A percentile compares a stretch with the other conserved stretches of the same genome.
Conservation (phyloP, 1,284 basidiomycete species). For the Leccinum pachyderme region DNA sequence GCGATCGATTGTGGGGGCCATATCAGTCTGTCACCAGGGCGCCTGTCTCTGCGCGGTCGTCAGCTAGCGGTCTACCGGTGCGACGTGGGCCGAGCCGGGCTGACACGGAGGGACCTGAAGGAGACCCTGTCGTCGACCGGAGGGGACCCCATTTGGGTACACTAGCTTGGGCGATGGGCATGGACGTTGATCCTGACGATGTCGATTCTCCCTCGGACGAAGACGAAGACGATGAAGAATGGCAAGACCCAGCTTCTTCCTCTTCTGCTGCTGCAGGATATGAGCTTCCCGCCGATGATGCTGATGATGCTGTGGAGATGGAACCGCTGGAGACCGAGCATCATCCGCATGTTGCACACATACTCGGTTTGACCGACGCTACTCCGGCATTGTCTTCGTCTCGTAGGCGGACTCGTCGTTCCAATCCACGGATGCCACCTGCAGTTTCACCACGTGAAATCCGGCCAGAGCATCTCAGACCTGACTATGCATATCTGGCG, state of each 20-base stretch:
- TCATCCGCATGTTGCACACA: conserved; percentile 14
- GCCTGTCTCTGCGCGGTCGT: neutral
- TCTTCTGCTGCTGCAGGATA: neutral
- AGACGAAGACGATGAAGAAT: conserved; percentile 11
- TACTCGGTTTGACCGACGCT: conserved; percentile 1
- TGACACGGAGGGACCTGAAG: neutral
- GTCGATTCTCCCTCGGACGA: conserved; percentile 15
- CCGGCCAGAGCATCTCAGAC: conserved; percentile 36
- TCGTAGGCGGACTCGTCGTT: conserved; percentile 13
- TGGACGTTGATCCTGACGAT: conserved; percentile 11
- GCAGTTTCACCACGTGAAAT: conserved; percentile 13
- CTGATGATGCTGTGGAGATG: conserved; percentile 10
- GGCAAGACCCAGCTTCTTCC: conserved; percentile 10
- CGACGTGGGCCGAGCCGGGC: neutral
- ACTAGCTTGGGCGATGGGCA: conserved; percentile 18
- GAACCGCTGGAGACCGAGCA: conserved; percentile 7
- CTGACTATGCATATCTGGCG: conserved; percentile 41
- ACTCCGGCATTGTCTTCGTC: neutral
- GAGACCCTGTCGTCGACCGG: too few relatives aligned
- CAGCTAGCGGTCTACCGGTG: neutral
- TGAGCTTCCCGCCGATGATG: neutral
- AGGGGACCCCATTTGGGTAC: conserved; percentile 6
- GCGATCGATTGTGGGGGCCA: conserved; percentile 46
- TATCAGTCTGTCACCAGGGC: conserved; percentile 34
- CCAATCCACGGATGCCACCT: conserved; percentile 11